Evolutionary conservation across 768 basidiomycete genomes (phyloP), one percentile per base, ranked within the genome.

Genomic region (Crepidotus variabilis): DNA sequence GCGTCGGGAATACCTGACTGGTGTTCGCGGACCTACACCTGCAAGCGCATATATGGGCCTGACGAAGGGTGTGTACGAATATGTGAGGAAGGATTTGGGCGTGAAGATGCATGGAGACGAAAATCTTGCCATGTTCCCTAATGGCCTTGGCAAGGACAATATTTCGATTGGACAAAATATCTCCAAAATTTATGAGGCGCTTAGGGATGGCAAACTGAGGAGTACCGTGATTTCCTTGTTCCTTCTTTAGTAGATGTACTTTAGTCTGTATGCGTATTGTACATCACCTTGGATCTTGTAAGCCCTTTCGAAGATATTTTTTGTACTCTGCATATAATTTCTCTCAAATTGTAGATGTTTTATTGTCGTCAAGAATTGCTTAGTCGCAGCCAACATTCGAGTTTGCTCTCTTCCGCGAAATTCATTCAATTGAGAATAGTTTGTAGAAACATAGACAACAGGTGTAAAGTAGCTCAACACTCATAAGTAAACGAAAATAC

Each of bases 31-130:
- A 2, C 64, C 71, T 0, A 74, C 87, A 1, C 90, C 91, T 0
- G 90, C 92, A 7, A 78, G 79, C 50, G 55, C 70, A 9, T 82
- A 80, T 64, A 77, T 94, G 50, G 81, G 79, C 57, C 79, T 78
- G 68, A 90, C 90, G 10, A 77, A 79, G 48, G 61, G 72, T 5
- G 63, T 92, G 49, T 94, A 94, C 69, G 81, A 85, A 65, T 94
- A 79, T 62, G 75, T 94, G 22, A 78, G 92, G 24, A 67, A 79
- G 28, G 77, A 73, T 20, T 74, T 93, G 18, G 86, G 83, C 4
- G 73, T 94, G 24, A 73, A 72, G 61, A 92, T 91, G 87, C 85
- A 91, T 55, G 90, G 90, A 6, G 66, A 72, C n/a, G 88, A 89
- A 61, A 93, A 93, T 66, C 68, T 81, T 45, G 65, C 60, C 13